These are phyloP conservation scores for Prunus campanulata DNA, from an alignment of 306 rosid species.

Conservation along the genomic window DNA sequence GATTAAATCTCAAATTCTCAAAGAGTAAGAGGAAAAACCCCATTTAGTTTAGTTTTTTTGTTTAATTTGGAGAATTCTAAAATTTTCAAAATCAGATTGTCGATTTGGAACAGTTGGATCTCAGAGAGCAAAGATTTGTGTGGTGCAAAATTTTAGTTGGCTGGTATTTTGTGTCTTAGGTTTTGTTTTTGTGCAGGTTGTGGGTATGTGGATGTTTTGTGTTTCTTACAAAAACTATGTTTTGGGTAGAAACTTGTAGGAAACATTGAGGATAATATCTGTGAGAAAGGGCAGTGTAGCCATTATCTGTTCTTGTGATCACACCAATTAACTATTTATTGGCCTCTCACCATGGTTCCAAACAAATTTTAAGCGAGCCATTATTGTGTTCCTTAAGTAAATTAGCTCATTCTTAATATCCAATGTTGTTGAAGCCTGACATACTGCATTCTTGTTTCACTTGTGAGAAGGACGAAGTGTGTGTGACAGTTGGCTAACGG, in stretches of 20 bases:
- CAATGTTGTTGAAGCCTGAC: not conserved
- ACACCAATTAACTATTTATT: not conserved
- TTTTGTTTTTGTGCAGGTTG: not conserved
- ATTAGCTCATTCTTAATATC: not conserved
- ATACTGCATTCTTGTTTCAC: not conserved
- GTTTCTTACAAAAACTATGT: not conserved
- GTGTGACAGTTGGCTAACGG: conserved; percentile 1
- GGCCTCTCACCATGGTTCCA: not conserved
- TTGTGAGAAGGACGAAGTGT: conserved; percentile 8
- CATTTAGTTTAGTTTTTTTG: not conserved
- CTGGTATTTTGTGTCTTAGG: not conserved
- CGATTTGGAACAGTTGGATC: not conserved
- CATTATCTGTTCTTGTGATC: not conserved
- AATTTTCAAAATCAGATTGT: not conserved
- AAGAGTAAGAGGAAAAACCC: not conserved
- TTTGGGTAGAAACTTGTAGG: not conserved
- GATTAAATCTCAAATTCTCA: not conserved
- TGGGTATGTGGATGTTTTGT: not conserved
- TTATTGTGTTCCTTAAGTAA: not conserved
- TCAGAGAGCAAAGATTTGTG: not conserved
- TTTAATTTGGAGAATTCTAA: not conserved
- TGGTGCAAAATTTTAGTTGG: not conserved
- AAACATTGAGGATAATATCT: not conserved
- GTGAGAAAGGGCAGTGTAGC: not conserved
- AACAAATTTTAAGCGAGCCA: not conserved